Percentiles rank a stretch among this genome's conserved stretches.
These are phyloP conservation scores for Bipolaris bicolor DNA, from an alignment of 2,329 filamentous ascomycete species.

Conservation along the genomic window DNA sequence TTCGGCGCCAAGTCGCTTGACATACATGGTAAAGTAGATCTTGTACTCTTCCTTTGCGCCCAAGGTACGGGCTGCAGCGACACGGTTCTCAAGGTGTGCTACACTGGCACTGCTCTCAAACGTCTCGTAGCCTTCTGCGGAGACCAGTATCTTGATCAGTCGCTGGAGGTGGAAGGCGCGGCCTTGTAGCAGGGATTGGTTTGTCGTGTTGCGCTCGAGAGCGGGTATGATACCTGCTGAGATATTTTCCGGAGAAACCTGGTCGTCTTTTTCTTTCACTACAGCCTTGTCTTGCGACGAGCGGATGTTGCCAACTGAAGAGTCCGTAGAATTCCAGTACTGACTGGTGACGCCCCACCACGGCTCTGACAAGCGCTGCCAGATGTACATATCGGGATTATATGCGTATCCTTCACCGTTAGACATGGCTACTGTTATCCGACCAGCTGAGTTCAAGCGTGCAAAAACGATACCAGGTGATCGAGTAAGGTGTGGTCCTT, in stretches of 20 bases:
- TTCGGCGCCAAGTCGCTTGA: conserved; percentile 91
- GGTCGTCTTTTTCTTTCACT: conserved; percentile 52
- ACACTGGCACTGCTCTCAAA: conserved; percentile 93
- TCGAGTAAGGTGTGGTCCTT: conserved; percentile 78
- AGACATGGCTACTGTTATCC: conserved; percentile 85
- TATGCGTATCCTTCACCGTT: conserved; percentile 97
- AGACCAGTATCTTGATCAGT: conserved; percentile 86
- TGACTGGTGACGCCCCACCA: conserved; percentile 99
- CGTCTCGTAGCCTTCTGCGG: conserved; percentile 87
- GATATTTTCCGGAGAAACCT: conserved; percentile 64
- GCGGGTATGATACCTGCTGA: conserved; percentile 93
- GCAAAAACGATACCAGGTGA: conserved; percentile 89
- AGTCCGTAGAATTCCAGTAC: conserved; percentile 98
- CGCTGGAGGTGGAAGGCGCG: conserved; percentile 89
- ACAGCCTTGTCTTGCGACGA: conserved; percentile 56
- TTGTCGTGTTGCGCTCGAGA: conserved; percentile 92
- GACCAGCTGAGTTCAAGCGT: conserved; percentile 84
- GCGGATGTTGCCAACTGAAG: conserved; percentile 80
- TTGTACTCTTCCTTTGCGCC: conserved; percentile 91
- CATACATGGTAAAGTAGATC: conserved; percentile 96
- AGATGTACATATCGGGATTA: conserved; percentile 81
- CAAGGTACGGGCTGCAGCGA: conserved; percentile 85
- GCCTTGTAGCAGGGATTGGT: conserved; percentile 88
- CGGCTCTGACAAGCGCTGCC: conserved; percentile 93
- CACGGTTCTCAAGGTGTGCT: conserved; percentile 91